These are phyloP conservation scores for Neopestalotiopsis clavispora DNA, from an alignment of 2,329 filamentous ascomycete genomes.

Conservation along the genomic window DNA sequence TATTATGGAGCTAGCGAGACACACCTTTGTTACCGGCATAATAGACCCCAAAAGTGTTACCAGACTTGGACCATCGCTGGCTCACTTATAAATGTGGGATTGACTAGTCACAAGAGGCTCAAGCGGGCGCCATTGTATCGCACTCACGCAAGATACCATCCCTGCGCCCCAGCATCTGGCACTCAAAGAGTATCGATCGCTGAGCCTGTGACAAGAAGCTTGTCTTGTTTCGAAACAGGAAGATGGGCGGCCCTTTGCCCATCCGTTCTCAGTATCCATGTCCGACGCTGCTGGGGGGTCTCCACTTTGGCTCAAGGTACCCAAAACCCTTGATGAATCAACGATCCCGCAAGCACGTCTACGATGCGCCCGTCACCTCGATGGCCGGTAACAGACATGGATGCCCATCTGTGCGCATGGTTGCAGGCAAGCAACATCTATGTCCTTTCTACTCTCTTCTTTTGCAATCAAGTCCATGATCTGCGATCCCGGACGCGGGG, in stretches of 20 bases:
- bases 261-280: conserved; percentile 19
- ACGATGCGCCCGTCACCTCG: neutral
- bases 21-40: no score
- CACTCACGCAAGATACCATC: neutral
- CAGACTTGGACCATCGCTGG: no score
- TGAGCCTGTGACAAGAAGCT: neutral
- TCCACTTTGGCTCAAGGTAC: neutral
- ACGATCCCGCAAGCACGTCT: neutral
- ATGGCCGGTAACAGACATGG: neutral
- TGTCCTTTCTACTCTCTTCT: neutral
- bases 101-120: no score
- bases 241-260: conserved; percentile 7
- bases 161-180: neutral
- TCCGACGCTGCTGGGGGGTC: neutral
- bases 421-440: neutral
- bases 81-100: no score
- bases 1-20: no score
- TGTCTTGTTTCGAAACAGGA: conserved; percentile 2
- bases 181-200: neutral
- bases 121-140: neutral
- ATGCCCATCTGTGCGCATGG: neutral
- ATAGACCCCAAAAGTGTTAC: no score
- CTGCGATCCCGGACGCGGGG: conserved; percentile 8
- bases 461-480: conserved; percentile 4
- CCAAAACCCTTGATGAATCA: neutral